These are phyloP conservation scores for Chimonanthus salicifolius DNA, from an alignment of 164 flowering plant species.

Conservation along the genomic window DNA sequence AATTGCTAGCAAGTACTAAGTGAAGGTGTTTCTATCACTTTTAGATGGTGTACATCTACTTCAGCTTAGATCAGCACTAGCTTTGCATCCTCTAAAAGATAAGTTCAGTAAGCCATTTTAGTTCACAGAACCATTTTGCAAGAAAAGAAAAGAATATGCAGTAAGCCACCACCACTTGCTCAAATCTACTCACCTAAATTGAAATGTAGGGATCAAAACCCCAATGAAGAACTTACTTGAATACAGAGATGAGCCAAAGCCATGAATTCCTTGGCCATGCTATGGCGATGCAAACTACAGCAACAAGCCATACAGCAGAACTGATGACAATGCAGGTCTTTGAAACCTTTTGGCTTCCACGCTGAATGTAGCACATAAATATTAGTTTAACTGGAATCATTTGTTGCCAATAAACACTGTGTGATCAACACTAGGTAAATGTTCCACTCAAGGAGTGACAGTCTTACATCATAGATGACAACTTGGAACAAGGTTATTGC, in stretches of 20 bases:
- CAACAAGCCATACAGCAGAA: conserved; percentile 46
- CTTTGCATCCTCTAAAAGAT: neutral
- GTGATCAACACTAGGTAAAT: neutral
- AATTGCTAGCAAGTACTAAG: too few relatives aligned
- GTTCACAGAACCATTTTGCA: neutral
- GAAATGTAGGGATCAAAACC: neutral
- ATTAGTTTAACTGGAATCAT: neutral
- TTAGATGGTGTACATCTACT: neutral
- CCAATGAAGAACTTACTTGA: conserved; percentile 52
- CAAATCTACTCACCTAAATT: neutral
- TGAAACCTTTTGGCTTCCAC: conserved; percentile 75
- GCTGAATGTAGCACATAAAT: conserved; percentile 34
- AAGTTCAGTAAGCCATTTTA: neutral
- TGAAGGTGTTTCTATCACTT: neutral
- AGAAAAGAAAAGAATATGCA: neutral
- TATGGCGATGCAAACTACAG: conserved; percentile 57
- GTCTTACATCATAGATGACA: conserved; percentile 65
- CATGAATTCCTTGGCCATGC: conserved; percentile 70
- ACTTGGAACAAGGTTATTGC: conserved; percentile 67
- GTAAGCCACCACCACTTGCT: neutral
- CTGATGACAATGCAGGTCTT: conserved; percentile 41
- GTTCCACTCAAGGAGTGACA: neutral
- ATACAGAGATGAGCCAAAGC: conserved; percentile 81
- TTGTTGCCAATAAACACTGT: neutral
- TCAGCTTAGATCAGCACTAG: neutral